Conservation (phyloP, 495 filamentous ascomycete species). For the Oidiodendron maius region DNA sequence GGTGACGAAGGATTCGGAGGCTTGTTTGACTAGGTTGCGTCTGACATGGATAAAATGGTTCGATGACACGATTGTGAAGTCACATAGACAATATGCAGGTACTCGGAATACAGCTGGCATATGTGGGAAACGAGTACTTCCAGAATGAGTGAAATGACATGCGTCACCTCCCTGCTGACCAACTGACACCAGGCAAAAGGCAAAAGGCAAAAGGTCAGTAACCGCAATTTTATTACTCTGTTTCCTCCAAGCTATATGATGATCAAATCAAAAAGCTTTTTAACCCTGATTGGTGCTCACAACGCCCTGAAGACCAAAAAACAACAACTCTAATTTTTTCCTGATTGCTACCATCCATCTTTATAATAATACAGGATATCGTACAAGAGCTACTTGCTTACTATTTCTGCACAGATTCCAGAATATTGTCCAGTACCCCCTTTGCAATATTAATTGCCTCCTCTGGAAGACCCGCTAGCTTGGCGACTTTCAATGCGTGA, state of each 20-base stretch:
- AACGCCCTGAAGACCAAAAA: constrained; percentile 42
- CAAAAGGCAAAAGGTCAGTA: constrained; percentile 6
- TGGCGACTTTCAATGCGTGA: constrained; percentile 89
- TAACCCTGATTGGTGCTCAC: constrained; percentile 43
- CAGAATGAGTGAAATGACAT: constrained; percentile 15
- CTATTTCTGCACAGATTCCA: constrained; percentile 6
- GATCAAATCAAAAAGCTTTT: constrained; percentile 48
- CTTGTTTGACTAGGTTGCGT: constrained; percentile 52
- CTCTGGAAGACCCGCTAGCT: constrained; percentile 70
- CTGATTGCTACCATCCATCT: constrained; percentile 32
- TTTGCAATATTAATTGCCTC: constrained; percentile 52
- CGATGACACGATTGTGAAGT: constrained; percentile 13
- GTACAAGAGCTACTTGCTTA: constrained; percentile 1
- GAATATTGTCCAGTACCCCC: constrained; percentile 28
- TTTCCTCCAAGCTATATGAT: background rate
- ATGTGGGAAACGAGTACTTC: background rate
- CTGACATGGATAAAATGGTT: too few relatives aligned
- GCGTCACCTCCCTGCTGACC: too few relatives aligned
- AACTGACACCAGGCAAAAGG: background rate
- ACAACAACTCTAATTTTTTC: constrained; percentile 63
- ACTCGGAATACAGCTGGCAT: constrained; percentile 2
- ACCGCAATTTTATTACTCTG: background rate
- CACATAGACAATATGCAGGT: constrained; percentile 19
- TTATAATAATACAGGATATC: background rate
- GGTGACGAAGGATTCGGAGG: constrained; percentile 59